Base-by-base conservation (phyloP, 805 yeast species). In the Myxozyma udenii region DNA sequence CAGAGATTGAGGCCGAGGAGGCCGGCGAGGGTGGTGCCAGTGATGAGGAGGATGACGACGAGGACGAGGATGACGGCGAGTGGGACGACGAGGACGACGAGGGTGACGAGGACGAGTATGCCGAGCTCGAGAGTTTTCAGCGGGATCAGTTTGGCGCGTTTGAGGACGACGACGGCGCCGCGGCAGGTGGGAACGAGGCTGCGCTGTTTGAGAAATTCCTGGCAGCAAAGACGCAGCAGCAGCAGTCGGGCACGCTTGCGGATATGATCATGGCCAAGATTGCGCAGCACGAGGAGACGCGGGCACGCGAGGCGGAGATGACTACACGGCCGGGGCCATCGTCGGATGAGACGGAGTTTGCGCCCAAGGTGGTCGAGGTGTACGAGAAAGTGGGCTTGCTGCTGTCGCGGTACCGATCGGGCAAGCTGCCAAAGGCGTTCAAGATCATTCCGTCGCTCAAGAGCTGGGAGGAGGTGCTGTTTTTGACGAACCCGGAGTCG, bases 321-420 rank as follows among this genome's bases (percentile, higher is more conserved):
- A 14, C 33, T 9, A 28, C 9, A 9, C n/a, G n/a, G n/a, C 12
- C 12, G 14, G 33, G 33, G 37, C 61, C 51, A 53, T 58, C 48
- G 37, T 66, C 60, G 16, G 59, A 56, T 4, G 58, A 48, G 12
- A 55, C 53, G 1, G 67, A 62, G 16, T 76, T 93, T 53, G 98
- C 99, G 4, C 96, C 96, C 51, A 90, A 93, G 68, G 98, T 93
- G 50, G 89, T 93, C 63, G 89, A 86, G 58, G 98, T 96, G 1
- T 93, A 91, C 68, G 84, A 87, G 43, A 87, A 87, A 65, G 91
- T 93, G 41, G 98, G 98, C 6, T 83, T 82, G 61, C 83, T 91
- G 46, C 74, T 93, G 53, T 78, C 88, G 19, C 81, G 95, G 3
- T 93, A 95, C 80, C 85, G 90, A 36, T 95, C 93, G 64, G 99